Evolutionary conservation across 148 eudicot genomes (phyloP), one percentile per base, ranked within the genome.

Genomic region (Camellia sinensis): DNA sequence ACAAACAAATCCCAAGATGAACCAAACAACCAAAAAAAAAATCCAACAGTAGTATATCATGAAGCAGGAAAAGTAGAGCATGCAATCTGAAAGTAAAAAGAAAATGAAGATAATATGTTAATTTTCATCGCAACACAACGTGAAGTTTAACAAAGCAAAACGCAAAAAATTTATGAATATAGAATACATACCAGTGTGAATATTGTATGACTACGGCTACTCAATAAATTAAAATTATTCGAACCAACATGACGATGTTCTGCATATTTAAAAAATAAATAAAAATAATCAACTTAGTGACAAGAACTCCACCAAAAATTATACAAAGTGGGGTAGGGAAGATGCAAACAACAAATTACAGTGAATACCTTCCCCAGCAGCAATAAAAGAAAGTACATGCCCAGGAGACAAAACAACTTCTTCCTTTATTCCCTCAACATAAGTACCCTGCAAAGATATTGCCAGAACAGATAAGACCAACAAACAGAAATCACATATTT

Each of bases 231-330:
- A 77, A 91, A 96, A 79, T 96, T 96, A 86, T 96, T 96, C 52
- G 99, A 96, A 80, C 99, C 99, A 82, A 96, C 99, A 81, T 96
- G 99, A 3, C 99, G 99, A 85, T 96, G 99, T 89, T 96, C 99
- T 96, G 92, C 85, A 76, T 76, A 80, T 9, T 5, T 5, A 70
- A 67, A 3, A 67, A 80, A 71, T 44, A 48, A 48, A 4, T 48
- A 48, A 48, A 48, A 29, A 29, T 29, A 29, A 69, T 57, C 61
- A 75, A 80, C 78, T 11, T 29, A 56, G 59, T 37, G 57, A 61
- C 12, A 53, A 52, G 10, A 78, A 61, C 44, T n/a, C 29, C 41
- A 50, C 12, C 48, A 7, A 67, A 44, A 67, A 59, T 48, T 56
- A 48, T 44, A 11, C 13, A 61, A 59, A 66, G 22, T 64, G 9